phyloP scores from a whole-genome alignment of 352 stramenopile genomes.

The Aphanomyces invadans region DNA sequence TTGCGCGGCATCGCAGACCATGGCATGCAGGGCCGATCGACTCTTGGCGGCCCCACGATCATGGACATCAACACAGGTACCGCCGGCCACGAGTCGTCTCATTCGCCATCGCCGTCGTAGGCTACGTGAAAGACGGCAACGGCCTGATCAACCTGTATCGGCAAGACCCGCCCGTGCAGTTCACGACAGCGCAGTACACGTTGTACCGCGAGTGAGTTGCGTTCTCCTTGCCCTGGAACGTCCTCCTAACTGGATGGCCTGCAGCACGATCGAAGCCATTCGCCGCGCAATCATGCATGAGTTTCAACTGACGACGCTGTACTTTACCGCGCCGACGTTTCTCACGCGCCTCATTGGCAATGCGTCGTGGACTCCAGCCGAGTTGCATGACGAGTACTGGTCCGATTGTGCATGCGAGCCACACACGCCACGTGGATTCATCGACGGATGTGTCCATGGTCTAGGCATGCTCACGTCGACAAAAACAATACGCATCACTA shows the following conservation, averaged over 20 bases:
- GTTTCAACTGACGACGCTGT: slow-evolving; percentile 66
- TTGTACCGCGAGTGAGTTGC: slow-evolving; percentile 56
- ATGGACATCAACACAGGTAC: slow-evolving; percentile 86
- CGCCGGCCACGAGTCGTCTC: no score
- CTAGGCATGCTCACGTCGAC: slow-evolving; percentile 85
- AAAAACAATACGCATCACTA: slow-evolving; percentile 92
- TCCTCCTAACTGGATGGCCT: neutral
- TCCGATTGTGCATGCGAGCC: slow-evolving; percentile 25
- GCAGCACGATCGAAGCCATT: slow-evolving; percentile 72
- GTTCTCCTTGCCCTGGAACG: neutral
- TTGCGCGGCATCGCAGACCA: slow-evolving; percentile 76
- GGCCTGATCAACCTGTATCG: slow-evolving; percentile 89
- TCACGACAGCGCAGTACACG: slow-evolving; percentile 72
- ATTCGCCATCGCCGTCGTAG: neutral
- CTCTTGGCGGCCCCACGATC: slow-evolving; percentile 81
- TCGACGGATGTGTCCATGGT: no score
- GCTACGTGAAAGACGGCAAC: slow-evolving; percentile 78
- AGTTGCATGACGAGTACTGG: slow-evolving; percentile 91
- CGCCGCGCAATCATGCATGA: slow-evolving; percentile 65
- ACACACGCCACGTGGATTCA: no score
- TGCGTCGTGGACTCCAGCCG: slow-evolving; percentile 55
- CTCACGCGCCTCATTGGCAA: slow-evolving; percentile 87
- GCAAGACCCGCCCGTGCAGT: slow-evolving; percentile 40
- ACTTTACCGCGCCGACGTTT: slow-evolving; percentile 92
- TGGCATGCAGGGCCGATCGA: slow-evolving; percentile 68